Evolutionary conservation across 306 rosid species (phyloP), one percentile per base, ranked within the genome.

Genomic region (Corylus heterophylla): DNA sequence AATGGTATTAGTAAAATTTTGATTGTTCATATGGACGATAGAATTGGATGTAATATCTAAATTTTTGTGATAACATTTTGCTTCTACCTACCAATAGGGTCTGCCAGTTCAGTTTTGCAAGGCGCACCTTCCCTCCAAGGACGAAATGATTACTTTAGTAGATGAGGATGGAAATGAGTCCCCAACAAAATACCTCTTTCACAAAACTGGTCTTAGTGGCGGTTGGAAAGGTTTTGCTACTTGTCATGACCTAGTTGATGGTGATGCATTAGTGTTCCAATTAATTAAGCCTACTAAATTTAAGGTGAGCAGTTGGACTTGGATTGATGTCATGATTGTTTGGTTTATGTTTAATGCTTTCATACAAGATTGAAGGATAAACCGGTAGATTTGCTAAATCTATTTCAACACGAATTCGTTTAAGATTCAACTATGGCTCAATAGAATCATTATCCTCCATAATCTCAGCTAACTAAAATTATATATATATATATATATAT

Each of bases 251-350:
- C 82, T 90, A 71, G 87, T 86, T 59, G 90, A 90, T 88, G 93
- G 91, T 64, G 93, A 90, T 82, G 86, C 93, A 4, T 44, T 90
- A 78, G 91, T 90, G 73, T 90, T 88, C 73, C 93, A 90, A n/a
- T 52, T 88, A 74, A 76, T 84, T 49, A 79, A 70, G 49, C 91
- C 84, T 12, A 87, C 91, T 14, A 31, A 69, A 73, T 85, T 89
- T 76, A 87, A 87, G 91, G 93, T 89, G 47, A 82, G 54, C 54
- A 35, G 27, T 14, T 62, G 70, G 61, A 59, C 61, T 63, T 27
- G 9, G 31, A 17, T 50, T 48, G 63, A 47, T 22, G 25, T 22
- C 25, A 22, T 48, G 45, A 47, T 18, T 31, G 16, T 10, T n/a
- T 9, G 67, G 29, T 39, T 42, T 27, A 11, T 27, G 9, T 42